Evolutionary conservation across 805 yeast genomes (phyloP), one percentile per base, ranked within the genome.

Genomic region (Metschnikowia vanudenii): DNA sequence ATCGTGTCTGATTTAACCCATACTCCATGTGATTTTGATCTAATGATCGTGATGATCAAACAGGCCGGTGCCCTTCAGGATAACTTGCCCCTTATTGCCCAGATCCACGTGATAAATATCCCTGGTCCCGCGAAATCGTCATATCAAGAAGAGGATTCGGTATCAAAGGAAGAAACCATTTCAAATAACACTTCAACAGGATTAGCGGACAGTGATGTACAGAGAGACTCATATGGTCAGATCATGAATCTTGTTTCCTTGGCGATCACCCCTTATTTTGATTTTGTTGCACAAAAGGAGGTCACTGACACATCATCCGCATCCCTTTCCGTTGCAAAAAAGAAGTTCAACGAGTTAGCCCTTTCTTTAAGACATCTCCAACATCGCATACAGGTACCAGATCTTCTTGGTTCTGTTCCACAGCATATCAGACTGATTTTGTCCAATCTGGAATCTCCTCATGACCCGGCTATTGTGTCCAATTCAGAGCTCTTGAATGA

Each of bases 211-310:
- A 28, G 26, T 8, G 40, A 28, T 11, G 30, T 12, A 6, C 44
- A 38, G 13, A 44, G 26, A 16, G 43, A 39, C 18, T 29, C 44
- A 14, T 45, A 45, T 45, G 48, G 41, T 20, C 44, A 39, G 34
- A 45, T 90, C n/a, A 73, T 81, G 53, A 68, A 80, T 0, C 63
- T 91, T 22, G 63, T 89, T 18, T 76, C 75, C 43, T 65, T 78
- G 32, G 95, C 90, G 1, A 69, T 89, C 18, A 73, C 81, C 0
- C 88, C 94, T 0, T 80, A 82, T 52, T 84, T 90, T 58, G 88
- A 86, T 37, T 71, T 77, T 8, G 60, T 78, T 7, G 38, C 43
- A 6, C 50, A 43, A 14, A 43, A 18, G 11, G 45, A 45, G 20
- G 22, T 41, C 13, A 19, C 39, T 11, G 56, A 47, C 13, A 43